Evolutionary conservation across 73 alveolate genomes (phyloP).

Genomic region (Symbiodinium natans): DNA sequence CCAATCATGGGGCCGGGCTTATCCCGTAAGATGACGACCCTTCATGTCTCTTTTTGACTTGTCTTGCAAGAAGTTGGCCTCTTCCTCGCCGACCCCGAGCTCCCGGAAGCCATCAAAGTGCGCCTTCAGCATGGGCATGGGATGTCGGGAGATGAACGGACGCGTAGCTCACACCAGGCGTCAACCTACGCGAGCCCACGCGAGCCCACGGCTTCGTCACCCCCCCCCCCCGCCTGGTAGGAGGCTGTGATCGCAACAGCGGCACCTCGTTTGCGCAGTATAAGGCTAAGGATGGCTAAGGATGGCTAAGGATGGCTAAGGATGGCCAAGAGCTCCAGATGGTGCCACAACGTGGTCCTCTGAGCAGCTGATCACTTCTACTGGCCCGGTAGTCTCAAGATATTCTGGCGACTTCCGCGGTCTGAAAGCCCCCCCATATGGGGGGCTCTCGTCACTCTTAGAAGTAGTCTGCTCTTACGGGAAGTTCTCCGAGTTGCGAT

Average conservation of each 20-base stretch:
- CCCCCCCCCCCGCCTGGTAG: constrained; percentile 64
- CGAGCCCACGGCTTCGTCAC: no score
- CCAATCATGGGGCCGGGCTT: no score
- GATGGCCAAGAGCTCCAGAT: background rate
- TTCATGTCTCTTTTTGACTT: no score
- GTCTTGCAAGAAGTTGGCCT: no score
- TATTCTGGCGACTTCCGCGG: no score
- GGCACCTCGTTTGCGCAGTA: constrained; percentile 27
- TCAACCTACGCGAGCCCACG: background rate
- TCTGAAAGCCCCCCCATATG: no score
- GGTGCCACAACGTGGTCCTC: background rate
- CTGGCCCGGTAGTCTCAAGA: no score
- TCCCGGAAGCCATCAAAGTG: constrained; percentile 70
- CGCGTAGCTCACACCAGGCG: background rate
- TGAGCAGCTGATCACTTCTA: no score
- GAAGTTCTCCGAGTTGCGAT: no score
- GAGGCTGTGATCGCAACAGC: constrained; percentile 75
- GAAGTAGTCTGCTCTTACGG: no score
- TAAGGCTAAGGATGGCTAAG: background rate
- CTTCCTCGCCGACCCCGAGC: constrained; percentile 44
- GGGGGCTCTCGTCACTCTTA: no score
- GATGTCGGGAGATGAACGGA: background rate
- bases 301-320: background rate
- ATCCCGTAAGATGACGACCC: no score
- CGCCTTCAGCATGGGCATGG: constrained; percentile 1